These are phyloP conservation scores for Jacaranda copaia DNA, from an alignment of 257 asterid species.

Conservation along the genomic window DNA sequence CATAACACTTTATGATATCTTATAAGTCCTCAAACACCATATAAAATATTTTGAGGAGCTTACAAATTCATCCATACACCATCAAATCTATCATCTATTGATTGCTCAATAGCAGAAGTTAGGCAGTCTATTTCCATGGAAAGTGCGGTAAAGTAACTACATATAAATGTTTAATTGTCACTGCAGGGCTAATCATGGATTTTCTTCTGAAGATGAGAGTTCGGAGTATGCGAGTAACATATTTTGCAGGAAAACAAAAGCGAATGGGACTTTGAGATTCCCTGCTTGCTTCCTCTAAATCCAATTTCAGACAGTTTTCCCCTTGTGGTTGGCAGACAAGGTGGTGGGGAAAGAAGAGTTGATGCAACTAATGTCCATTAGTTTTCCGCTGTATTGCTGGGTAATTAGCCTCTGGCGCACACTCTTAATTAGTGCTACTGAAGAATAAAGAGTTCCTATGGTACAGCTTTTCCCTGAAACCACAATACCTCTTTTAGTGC, in stretches of 20 bases:
- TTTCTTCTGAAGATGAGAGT: background rate
- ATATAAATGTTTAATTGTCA: background rate
- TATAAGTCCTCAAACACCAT: too few relatives aligned
- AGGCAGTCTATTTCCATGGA: background rate
- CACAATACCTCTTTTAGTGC: background rate
- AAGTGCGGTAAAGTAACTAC: background rate
- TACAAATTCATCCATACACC: background rate
- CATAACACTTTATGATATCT: too few relatives aligned
- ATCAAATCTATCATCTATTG: background rate
- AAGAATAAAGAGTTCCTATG: conserved; percentile 17
- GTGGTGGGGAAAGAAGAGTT: too few relatives aligned
- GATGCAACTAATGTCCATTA: background rate
- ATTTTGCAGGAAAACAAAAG: conserved; percentile 30
- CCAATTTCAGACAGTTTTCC: conserved; percentile 9
- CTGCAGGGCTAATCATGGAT: background rate
- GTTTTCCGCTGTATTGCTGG: too few relatives aligned
- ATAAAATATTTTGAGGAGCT: background rate
- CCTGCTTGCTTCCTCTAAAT: background rate
- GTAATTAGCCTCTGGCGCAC: too few relatives aligned
- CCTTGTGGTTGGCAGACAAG: too few relatives aligned
- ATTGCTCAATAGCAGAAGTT: background rate
- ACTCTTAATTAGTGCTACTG: background rate
- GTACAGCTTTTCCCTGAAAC: conserved; percentile 7
- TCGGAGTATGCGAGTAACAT: background rate
- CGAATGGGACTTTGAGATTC: background rate